These are phyloP conservation scores for Solanum ossicruentum DNA, from an alignment of 257 asterid species.

Conservation along the genomic window DNA sequence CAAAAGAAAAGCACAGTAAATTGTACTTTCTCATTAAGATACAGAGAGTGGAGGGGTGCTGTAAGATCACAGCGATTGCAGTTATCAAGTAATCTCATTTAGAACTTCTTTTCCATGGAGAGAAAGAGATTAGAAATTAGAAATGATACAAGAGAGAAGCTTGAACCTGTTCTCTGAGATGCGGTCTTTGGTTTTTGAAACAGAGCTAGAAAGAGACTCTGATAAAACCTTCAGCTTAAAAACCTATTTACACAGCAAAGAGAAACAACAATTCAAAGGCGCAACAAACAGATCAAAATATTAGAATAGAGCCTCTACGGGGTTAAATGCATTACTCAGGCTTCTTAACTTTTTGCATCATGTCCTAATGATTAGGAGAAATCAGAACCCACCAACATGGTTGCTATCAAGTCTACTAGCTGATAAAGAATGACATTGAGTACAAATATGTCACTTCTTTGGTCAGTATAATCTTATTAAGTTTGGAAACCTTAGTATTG, in stretches of 20 bases:
- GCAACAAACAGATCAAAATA: not conserved
- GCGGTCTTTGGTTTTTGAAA: constrained; percentile 60
- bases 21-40: not conserved
- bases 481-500: not conserved
- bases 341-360: not conserved
- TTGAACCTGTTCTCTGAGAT: constrained; percentile 66
- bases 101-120: not conserved
- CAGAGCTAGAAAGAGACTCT: constrained; percentile 85
- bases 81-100: not conserved
- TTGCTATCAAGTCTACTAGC: not conserved
- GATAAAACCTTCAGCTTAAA: constrained; percentile 70
- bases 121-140: not conserved
- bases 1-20: not conserved
- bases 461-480: not conserved
- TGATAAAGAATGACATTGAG: not conserved
- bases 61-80: not conserved
- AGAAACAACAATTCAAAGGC: not conserved
- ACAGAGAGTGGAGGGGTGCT: not conserved
- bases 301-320: not conserved
- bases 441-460: not conserved
- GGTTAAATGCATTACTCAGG: not conserved
- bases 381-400: not conserved
- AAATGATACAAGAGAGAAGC: constrained; percentile 1
- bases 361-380: not conserved
- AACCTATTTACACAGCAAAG: constrained; percentile 40